phyloP scores from a whole-genome alignment of 441 rosid genomes.

The Gossypium trilobum region DNA sequence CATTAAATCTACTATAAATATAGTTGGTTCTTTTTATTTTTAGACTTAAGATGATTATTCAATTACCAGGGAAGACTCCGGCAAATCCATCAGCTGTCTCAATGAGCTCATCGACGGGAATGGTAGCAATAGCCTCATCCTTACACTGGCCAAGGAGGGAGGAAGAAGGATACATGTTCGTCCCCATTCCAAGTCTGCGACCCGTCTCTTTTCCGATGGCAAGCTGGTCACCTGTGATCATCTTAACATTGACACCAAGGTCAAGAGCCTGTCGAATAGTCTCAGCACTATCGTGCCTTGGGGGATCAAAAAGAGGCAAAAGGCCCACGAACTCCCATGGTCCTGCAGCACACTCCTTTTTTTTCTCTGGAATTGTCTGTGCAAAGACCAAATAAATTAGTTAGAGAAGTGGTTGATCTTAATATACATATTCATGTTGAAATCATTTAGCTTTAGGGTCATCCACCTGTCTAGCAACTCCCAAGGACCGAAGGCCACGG shows the following conservation, averaged over 20 bases:
- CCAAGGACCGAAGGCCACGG: conserved; percentile 81
- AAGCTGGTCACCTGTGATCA: conserved; percentile 95
- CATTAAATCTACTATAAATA: neutral
- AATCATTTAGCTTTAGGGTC: neutral
- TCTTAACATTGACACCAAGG: conserved; percentile 87
- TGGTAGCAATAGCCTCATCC: conserved; percentile 47
- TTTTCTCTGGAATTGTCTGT: conserved; percentile 60
- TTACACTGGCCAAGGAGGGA: conserved; percentile 61
- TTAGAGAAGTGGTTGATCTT: neutral
- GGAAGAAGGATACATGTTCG: conserved; percentile 86
- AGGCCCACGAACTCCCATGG: conserved; percentile 92
- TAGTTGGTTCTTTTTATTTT: neutral
- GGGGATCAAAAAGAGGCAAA: conserved; percentile 83
- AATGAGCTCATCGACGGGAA: conserved; percentile 67
- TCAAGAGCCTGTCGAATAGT: conserved; percentile 84
- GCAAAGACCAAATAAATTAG: neutral
- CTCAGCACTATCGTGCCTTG: conserved; percentile 90
- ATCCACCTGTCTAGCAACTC: conserved; percentile 58
- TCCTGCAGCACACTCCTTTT: conserved; percentile 57
- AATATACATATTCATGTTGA: neutral
- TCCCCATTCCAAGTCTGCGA: conserved; percentile 91
- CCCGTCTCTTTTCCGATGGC: conserved; percentile 92
- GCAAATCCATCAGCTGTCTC: conserved; percentile 89
- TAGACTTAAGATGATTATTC: neutral
- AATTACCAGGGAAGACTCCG: conserved; percentile 86